Conservation (phyloP, 2,329 filamentous ascomycete genomes). For the Blumeria hordei region DNA sequence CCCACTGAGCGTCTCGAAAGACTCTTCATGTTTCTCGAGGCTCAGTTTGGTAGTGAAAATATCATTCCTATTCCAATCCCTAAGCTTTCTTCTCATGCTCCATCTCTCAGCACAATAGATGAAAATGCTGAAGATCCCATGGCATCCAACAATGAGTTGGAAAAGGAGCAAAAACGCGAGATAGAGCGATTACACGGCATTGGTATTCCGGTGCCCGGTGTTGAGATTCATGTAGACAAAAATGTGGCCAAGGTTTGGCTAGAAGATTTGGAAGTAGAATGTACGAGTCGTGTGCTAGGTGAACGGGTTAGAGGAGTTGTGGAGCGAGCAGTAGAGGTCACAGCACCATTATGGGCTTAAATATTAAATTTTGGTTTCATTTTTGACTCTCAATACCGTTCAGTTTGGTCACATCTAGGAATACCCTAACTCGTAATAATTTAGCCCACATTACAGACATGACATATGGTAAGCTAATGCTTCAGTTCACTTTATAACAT, state of each 20-base stretch:
- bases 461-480: too few species aligned
- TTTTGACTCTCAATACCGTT: neutral
- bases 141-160: constrained; percentile 17
- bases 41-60: constrained; percentile 73
- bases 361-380: neutral
- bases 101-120: constrained; percentile 4
- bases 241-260: constrained; percentile 76
- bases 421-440: too few species aligned
- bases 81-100: constrained; percentile 21
- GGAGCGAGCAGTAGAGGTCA: constrained; percentile 70
- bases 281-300: constrained; percentile 48
- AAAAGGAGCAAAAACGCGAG: constrained; percentile 27
- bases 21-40: constrained; percentile 87
- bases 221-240: constrained; percentile 72
- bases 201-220: constrained; percentile 74
- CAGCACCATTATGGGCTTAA: constrained; percentile 37
- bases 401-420: too few species aligned
- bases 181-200: constrained; percentile 56
- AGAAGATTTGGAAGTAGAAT: constrained; percentile 78
- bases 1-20: constrained; percentile 59
- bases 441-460: too few species aligned
- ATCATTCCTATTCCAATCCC: constrained; percentile 52
- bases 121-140: constrained; percentile 5
- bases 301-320: constrained; percentile 77
- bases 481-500: too few species aligned